Base-by-base conservation (phyloP, 805 yeast genomes). In the Pichia nanzhaoensis region DNA sequence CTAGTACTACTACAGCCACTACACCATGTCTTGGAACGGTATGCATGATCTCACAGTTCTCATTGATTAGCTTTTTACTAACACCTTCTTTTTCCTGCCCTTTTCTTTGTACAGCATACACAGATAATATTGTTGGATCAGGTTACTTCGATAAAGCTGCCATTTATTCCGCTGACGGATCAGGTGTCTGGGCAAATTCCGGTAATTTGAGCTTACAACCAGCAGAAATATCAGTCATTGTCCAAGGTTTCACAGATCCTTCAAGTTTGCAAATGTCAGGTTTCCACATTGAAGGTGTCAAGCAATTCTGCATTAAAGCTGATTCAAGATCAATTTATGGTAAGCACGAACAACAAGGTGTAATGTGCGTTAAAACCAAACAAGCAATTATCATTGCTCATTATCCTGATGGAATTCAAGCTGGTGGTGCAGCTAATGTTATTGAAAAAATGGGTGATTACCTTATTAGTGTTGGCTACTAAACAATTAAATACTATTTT, bases 401-500 rank as follows among this genome's bases (percentile, higher is more conserved):
- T 66, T 93, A 93, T 63, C 93, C 95, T 14, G 78, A 85, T 12
- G 90, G 90, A 45, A 84, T 86, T 39, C 91, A 82, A 65, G 87
- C 98, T 28, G 96, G 95, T 56, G 96, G 87, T 63, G 98, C 98
- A 43, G 85, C 97, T 48, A 79, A 84, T 59, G 85, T 90, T 52
- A 96, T 91, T 46, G 99, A 93, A 67, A 91, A 88, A 61, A 75
- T 93, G 71, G 98, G 95, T 39, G 98, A 93, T 64, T 90, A 93
- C 62, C 76, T 93, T 68, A 88, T 91, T 63, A 73, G 88, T 58
- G 91, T 84, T 44, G 85, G 88, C 48, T 90, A 86, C 67, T 91
- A 74, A 59, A 14, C 32, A 10, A 24, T n/a, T n/a, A n/a, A n/a
- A n/a, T n/a, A n/a, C n/a, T n/a, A n/a, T n/a, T n/a, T n/a, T n/a